Conservation (phyloP, 2,329 filamentous ascomycete genomes). For the Cladosporium sp. region DNA sequence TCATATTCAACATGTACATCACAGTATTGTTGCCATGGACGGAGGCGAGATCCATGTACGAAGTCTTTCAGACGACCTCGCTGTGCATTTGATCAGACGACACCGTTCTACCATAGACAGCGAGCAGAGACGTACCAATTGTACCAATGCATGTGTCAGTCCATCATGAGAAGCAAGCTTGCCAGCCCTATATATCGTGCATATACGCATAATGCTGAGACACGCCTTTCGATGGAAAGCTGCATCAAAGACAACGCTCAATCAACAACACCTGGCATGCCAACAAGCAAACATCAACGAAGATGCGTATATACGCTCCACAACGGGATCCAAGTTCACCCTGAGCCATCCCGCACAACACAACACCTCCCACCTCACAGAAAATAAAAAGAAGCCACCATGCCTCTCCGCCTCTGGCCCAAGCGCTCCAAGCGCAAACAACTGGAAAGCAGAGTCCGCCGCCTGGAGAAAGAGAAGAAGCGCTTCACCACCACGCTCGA, state of each 20-base stretch:
- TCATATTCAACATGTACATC: neutral
- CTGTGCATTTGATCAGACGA: neutral
- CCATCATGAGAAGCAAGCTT: neutral
- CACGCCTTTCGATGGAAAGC: neutral
- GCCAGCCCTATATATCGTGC: neutral
- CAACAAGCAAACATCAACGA: neutral
- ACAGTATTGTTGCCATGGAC: neutral
- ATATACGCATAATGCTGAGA: neutral
- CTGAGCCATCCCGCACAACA: neutral
- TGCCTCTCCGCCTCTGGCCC: neutral
- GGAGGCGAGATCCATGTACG: no score
- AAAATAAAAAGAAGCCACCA: neutral
- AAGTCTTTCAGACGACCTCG: neutral
- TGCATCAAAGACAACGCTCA: neutral
- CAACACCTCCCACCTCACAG: neutral
- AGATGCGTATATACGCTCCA: neutral
- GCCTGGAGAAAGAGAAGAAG: neutral
- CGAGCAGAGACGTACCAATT: neutral
- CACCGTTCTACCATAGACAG: neutral
- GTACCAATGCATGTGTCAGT: neutral
- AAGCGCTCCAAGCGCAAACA: neutral
- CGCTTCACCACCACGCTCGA: neutral
- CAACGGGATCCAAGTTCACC: neutral
- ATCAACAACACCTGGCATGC: neutral
- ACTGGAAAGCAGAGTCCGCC: neutral